Conservation (phyloP, 192 early-diverging fungal genomes). For the Endogone sp. region DNA sequence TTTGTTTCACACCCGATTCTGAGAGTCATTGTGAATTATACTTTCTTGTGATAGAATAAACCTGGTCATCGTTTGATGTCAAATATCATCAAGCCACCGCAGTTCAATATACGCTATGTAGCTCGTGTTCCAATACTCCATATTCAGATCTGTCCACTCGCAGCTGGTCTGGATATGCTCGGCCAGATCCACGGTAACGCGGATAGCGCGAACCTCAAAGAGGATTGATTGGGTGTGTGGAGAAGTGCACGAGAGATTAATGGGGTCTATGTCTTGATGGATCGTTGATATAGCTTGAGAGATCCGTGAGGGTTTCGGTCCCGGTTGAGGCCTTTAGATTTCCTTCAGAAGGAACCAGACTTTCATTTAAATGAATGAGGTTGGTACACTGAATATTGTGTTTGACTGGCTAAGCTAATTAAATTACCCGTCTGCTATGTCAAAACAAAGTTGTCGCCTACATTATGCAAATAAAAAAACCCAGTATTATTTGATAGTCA, state of each 20-base stretch:
- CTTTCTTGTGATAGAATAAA: no score
- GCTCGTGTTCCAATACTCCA: slow-evolving; percentile 63
- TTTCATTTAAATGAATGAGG: no score
- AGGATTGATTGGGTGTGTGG: slow-evolving; percentile 52
- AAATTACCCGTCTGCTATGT: slow-evolving; percentile 62
- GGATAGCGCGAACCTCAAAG: slow-evolving; percentile 65
- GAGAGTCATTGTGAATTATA: no score
- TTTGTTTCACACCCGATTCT: no score
- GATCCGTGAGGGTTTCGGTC: slow-evolving; percentile 25
- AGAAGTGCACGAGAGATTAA: slow-evolving; percentile 6
- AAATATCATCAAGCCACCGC: slow-evolving; percentile 50
- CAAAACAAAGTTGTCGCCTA: slow-evolving; percentile 67
- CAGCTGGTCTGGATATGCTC: slow-evolving; percentile 41
- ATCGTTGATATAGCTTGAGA: slow-evolving; percentile 33
- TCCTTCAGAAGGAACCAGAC: slow-evolving; percentile 64
- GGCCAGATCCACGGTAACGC: slow-evolving; percentile 55
- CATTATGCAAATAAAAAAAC: slow-evolving; percentile 31
- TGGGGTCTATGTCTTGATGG: no score
- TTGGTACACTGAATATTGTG: neutral
- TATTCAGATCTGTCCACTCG: slow-evolving; percentile 65
- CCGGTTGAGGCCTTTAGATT: slow-evolving; percentile 40
- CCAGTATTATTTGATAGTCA: neutral
- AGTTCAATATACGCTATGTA: slow-evolving; percentile 70
- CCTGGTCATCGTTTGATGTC: no score
- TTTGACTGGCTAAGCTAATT: neutral